Conservation (phyloP, 108 stramenopile genomes). For the Cyclostephanos tholiformis region DNA sequence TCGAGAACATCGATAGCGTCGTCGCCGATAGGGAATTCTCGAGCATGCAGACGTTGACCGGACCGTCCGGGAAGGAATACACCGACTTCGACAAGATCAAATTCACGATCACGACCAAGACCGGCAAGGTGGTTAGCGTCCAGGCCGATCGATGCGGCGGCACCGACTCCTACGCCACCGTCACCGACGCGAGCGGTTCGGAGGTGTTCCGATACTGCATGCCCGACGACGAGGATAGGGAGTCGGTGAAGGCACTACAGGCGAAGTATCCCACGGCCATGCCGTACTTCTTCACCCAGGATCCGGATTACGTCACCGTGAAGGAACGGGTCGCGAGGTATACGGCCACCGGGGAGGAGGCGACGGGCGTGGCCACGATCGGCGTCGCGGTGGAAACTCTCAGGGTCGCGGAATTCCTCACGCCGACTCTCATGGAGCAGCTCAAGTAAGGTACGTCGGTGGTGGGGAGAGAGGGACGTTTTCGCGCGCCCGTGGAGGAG, state of each 20-base stretch:
- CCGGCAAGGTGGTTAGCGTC: slow-evolving; percentile 82
- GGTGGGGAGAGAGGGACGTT: no score
- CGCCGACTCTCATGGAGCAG: slow-evolving; percentile 80
- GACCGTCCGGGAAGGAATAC: slow-evolving; percentile 79
- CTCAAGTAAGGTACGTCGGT: slow-evolving; percentile 62
- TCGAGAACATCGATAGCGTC: slow-evolving; percentile 83
- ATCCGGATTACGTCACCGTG: slow-evolving; percentile 90
- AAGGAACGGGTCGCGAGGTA: slow-evolving; percentile 86
- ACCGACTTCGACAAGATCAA: slow-evolving; percentile 94
- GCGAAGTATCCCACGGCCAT: slow-evolving; percentile 83
- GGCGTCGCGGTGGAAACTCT: slow-evolving; percentile 86
- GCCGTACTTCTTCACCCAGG: slow-evolving; percentile 92
- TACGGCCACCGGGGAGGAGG: slow-evolving; percentile 67
- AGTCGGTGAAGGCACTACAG: slow-evolving; percentile 57
- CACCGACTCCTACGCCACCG: slow-evolving; percentile 79
- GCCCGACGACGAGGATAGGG: slow-evolving; percentile 90
- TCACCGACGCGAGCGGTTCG: slow-evolving; percentile 64
- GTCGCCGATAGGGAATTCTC: slow-evolving; percentile 89
- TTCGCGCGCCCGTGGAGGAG: no score
- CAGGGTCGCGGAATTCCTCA: slow-evolving; percentile 89
- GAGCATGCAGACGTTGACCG: slow-evolving; percentile 74
- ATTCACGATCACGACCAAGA: slow-evolving; percentile 94
- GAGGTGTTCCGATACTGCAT: slow-evolving; percentile 89
- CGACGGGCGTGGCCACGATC: slow-evolving; percentile 87
- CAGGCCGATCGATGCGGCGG: slow-evolving; percentile 89